A percentile compares a stretch with the other conserved stretches of the same genome.
These are phyloP conservation scores for Hemileia vastatrix DNA, from an alignment of 1,284 basidiomycete species.

Conservation along the genomic window DNA sequence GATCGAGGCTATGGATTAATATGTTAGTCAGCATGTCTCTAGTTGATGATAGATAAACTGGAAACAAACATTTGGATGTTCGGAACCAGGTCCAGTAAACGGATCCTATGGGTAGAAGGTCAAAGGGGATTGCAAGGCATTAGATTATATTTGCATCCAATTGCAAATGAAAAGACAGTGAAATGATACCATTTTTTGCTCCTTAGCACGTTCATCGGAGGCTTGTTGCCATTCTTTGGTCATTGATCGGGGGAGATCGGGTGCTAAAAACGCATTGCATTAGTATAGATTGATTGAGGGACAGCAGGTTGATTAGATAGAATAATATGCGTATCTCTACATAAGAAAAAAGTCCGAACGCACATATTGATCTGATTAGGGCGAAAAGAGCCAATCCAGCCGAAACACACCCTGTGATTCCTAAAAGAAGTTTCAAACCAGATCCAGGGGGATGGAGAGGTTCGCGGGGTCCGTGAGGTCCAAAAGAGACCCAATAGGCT, in stretches of 20 bases:
- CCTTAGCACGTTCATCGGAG: constrained; percentile 18
- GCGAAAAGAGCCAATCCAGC: constrained; percentile 16
- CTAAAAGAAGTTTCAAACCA: constrained; percentile 21
- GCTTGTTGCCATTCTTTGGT: constrained; percentile 24
- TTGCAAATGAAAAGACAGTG: background rate
- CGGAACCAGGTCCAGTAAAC: constrained; percentile 20
- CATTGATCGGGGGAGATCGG: constrained; percentile 20
- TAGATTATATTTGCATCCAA: background rate
- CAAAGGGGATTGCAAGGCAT: background rate
- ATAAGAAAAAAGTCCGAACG: background rate
- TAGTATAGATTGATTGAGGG: too few relatives aligned
- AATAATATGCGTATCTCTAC: too few relatives aligned
- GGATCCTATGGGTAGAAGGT: constrained; percentile 6
- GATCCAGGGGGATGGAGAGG: constrained; percentile 23
- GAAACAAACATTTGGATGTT: too few relatives aligned
- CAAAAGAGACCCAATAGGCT: constrained; percentile 24
- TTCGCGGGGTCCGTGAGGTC: constrained; percentile 22
- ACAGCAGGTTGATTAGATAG: background rate
- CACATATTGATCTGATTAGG: constrained; percentile 9
- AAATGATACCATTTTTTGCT: constrained; percentile 21
- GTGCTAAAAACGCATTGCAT: constrained; percentile 2
- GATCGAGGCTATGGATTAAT: too few relatives aligned
- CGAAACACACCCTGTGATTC: constrained; percentile 22
- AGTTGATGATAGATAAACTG: too few relatives aligned
- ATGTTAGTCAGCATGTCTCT: too few relatives aligned